Evolutionary conservation across 2,329 filamentous ascomycete species (phyloP).

Genomic region (Verticillium tricorpus): DNA sequence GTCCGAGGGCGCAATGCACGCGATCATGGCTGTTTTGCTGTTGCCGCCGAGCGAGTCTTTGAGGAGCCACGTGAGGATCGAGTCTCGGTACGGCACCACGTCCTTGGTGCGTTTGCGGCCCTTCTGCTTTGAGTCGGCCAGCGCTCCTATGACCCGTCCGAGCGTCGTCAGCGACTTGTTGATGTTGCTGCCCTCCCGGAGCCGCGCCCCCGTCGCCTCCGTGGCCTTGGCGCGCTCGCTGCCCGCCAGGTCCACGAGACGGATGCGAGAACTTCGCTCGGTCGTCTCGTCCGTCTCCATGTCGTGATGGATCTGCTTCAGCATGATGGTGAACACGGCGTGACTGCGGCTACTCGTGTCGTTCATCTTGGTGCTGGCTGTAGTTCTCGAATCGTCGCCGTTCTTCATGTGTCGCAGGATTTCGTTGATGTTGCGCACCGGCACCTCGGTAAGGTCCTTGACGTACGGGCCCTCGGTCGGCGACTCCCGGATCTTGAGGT

Average conservation of each 20-base stretch:
- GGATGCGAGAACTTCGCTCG: slow-evolving; percentile 87
- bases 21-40: slow-evolving; percentile 98
- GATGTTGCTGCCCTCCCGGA: slow-evolving; percentile 96
- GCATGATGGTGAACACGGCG: slow-evolving; percentile 94
- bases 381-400: slow-evolving; percentile 83
- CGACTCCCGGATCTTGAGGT: slow-evolving; percentile 95
- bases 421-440: slow-evolving; percentile 80
- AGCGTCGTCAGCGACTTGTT: slow-evolving; percentile 97
- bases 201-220: slow-evolving; percentile 84
- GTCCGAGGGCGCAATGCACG: slow-evolving; percentile 90
- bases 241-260: slow-evolving; percentile 89
- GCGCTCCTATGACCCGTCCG: slow-evolving; percentile 89
- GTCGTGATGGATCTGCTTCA: slow-evolving; percentile 98
- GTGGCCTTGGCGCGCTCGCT: slow-evolving; percentile 94
- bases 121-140: slow-evolving; percentile 63
- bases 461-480: slow-evolving; percentile 94
- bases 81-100: slow-evolving; percentile 89
- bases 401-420: slow-evolving; percentile 87
- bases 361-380: slow-evolving; percentile 97
- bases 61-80: slow-evolving; percentile 75
- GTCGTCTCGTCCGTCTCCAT: slow-evolving; percentile 97
- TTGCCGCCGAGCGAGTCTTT: slow-evolving; percentile 96
- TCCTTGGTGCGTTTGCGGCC: slow-evolving; percentile 51
- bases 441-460: slow-evolving; percentile 90
- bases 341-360: slow-evolving; percentile 96